phyloP scores from a whole-genome alignment of 2,329 filamentous ascomycete species.

The Colletotrichum sublineola region DNA sequence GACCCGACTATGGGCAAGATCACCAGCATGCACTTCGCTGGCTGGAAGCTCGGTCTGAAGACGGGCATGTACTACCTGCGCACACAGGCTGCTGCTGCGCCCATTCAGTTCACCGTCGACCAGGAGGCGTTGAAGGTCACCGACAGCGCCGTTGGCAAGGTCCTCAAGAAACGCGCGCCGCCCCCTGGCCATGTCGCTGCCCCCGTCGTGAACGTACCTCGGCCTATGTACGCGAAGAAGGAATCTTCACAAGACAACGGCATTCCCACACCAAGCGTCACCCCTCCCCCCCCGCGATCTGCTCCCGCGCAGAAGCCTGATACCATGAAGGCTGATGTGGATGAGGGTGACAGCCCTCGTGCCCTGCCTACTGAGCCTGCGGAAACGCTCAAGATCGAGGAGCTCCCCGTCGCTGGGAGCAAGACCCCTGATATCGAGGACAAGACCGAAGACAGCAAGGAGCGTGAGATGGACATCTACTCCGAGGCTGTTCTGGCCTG shows the following conservation, averaged over 20 bases:
- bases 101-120: slow-evolving; percentile 99
- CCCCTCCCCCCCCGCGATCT: slow-evolving; percentile 71
- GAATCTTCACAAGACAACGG: slow-evolving; percentile 66
- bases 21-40: slow-evolving; percentile 98
- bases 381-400: slow-evolving; percentile 73
- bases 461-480: slow-evolving; percentile 92
- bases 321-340: slow-evolving; percentile 81
- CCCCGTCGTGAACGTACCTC: slow-evolving; percentile 70
- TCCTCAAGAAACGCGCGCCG: slow-evolving; percentile 77
- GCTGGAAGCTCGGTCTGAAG: slow-evolving; percentile 99
- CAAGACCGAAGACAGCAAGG: slow-evolving; percentile 76
- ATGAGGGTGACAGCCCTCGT: slow-evolving; percentile 84
- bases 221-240: slow-evolving; percentile 73
- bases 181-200: slow-evolving; percentile 70
- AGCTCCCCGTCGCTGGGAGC: slow-evolving; percentile 68
- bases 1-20: slow-evolving; percentile 99
- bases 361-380: slow-evolving; percentile 79
- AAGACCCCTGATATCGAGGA: slow-evolving; percentile 78
- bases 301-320: slow-evolving; percentile 71
- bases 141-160: slow-evolving; percentile 81
- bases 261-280: slow-evolving; percentile 76
- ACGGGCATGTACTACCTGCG: slow-evolving; percentile 99
- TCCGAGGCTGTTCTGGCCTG: slow-evolving; percentile 92
- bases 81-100: slow-evolving; percentile 95
- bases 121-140: slow-evolving; percentile 92